Base-by-base conservation (phyloP, 306 rosid genomes). In the Trifolium subterraneum region DNA sequence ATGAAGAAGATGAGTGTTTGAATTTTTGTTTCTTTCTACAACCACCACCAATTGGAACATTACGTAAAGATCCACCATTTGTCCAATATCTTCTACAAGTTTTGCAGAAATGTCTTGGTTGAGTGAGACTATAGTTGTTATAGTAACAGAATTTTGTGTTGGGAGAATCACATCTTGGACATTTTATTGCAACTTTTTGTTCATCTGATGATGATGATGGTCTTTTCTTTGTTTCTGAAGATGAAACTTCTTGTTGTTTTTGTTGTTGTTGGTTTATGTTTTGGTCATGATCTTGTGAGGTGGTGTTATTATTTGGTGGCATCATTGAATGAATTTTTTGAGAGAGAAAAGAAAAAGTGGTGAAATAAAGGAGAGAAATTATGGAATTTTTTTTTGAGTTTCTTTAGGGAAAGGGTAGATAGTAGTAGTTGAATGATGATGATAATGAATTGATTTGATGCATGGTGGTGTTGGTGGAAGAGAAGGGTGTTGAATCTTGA, bases 91-190 rank as follows among this genome's bases (percentile, higher is more conserved):
- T 81, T 31, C 98, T 75, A 58, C 98, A 94, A 2, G 97, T 94
- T 80, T 94, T 94, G 89, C 98, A 94, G 84, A 94, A 94, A 62
- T 91, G 97, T 55, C 98, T 66, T 0, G 98, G 98, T 78, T 94
- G 98, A 5, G 95, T 87, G 58, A 94, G 94, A 81, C 96, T 91
- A 83, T 94, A 94, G 75, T 94, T 94, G 85, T 94, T 94, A 87
- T 89, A 94, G 93, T 94, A 94, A 77, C 98, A 94, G 88, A 94
- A 94, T 62, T 94, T 94, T 31, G 98, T 94, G 88, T 91, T 90
- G 33, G 96, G 88, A 0, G 98, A 94, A 58, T 91, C 96, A 45
- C 98, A 94, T 38, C 98, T 54, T 0, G 98, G 98, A 25, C 98
- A 94, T 83, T 88, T 93, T 5, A 76, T 62, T 16, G 72, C 79